Conservation (phyloP, 306 rosid genomes). For the Cercis canadensis region DNA sequence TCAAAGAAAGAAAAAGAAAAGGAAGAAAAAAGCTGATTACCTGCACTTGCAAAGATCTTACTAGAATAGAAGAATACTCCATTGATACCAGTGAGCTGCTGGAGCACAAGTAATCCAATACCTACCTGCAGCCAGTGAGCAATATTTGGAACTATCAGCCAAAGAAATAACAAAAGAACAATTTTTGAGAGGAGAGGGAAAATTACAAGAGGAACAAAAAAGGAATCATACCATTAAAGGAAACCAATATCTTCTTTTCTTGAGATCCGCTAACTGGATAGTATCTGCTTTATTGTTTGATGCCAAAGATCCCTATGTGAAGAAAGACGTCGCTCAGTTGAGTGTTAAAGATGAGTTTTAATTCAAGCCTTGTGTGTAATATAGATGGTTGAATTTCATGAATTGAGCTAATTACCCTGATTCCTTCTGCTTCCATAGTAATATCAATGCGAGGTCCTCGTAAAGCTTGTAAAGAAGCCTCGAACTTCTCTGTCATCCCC, state of each 20-base stretch:
- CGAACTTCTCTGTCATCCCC: conserved; percentile 75
- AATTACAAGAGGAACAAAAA: conserved; percentile 1
- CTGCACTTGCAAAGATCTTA: conserved; percentile 68
- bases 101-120: conserved; percentile 69
- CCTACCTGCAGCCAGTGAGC: conserved; percentile 55
- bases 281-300: conserved; percentile 44
- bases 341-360: too few species aligned
- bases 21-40: conserved; percentile 39
- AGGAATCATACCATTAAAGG: conserved; percentile 65
- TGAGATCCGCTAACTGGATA: conserved; percentile 63
- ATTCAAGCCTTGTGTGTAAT: too few species aligned
- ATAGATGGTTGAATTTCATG: too few species aligned
- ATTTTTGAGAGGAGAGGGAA: too few species aligned
- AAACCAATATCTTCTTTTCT: conserved; percentile 76
- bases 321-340: too few species aligned
- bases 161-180: background rate
- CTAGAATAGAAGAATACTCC: conserved; percentile 76
- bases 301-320: conserved; percentile 57
- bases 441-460: conserved; percentile 72
- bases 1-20: background rate
- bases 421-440: conserved; percentile 65
- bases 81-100: conserved; percentile 76
- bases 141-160: conserved; percentile 9
- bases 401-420: conserved; percentile 46
- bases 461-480: conserved; percentile 67